Evolutionary conservation across 169 alveolate genomes (phyloP), one percentile per base, ranked within the genome.

Genomic region (Eimeria mitis): DNA sequence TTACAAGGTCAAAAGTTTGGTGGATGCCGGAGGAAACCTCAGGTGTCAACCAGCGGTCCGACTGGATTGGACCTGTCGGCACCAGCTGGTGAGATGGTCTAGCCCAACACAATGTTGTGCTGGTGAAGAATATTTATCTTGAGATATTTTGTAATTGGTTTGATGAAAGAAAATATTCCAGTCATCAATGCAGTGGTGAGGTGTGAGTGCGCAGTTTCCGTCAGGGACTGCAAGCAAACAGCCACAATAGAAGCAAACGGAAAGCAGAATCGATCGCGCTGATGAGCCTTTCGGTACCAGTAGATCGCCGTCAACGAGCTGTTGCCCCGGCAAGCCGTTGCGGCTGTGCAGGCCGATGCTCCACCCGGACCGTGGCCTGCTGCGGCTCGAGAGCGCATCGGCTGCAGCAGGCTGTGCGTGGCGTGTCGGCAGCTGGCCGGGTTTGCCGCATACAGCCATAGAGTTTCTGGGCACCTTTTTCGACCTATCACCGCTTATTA

Each of bases 351-450:
- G 91, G 91, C 91, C 91, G 91, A 54, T 54, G 91, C 91, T n/a
- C 75, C 89, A 52, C 70, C 44, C 89, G 89, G 65, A 21, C 75
- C 90, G 75, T 34, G 91, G 79, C 44, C 91, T 16, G 25, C 79
- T 8, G 76, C 78, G 79, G 78, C 78, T 81, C 73, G 79, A 85
- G 78, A 70, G 91, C 91, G n/a, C 91, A 85, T 59, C 91, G 91
- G 91, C 91, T 85, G 78, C 91, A 34, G 79, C 73, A 68, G 79
- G 91, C 91, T 59, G 61, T 61, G 79, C 71, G 34, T 81, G 89
- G 91, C 91, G 75, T 59, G 91, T 85, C 91, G 91, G 91, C 91
- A 47, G 91, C 91, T 85, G 91, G 79, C 70, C 42, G 76, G 56
- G 91, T 54, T 52, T 54, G 91, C 42, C 14, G 40, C 61, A 40